Base-by-base conservation (phyloP, 148 eudicot species). In the Cornus florida region DNA sequence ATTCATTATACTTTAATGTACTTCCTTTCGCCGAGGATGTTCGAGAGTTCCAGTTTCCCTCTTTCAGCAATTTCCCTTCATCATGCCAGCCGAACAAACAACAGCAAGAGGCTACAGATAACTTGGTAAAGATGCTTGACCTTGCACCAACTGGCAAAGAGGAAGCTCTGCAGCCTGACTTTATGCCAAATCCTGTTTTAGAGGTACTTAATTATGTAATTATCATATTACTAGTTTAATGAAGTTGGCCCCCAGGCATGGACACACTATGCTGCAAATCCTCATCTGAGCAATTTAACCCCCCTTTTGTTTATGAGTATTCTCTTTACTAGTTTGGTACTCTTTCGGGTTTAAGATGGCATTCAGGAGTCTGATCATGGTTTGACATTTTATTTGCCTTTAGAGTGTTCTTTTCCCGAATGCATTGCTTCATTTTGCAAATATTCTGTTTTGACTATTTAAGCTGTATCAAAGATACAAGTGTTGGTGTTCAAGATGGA, bases 1-100 rank as follows among this genome's bases (percentile, higher is more conserved):
- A 94, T 94, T 94, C 98, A 43, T 90, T 94, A 69, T 94, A 94
- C 89, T 92, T 94, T 93, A 96, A 96, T 66, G 92, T 91, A 64
- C 97, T 96, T 75, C 98, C 98, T 66, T 96, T 94, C 82, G 94
- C 92, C 57, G 99, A 96, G 88, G 99, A 96, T 89, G 92, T 96
- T 13, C 84, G 99, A 53, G 99, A 96, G 87, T 96, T 92, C 79
- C 99, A 92, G 68, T 96, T 96, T 87, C 99, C 94, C 48, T 96
- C 98, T 77, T 94, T 96, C 77, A 87, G 86, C 84, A 92, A 85
- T 81, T 81, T 96, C 32, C 97, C 99, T 43, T 79, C 82, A 77
- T 82, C 93, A 78, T 79, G 84, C 89, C 97, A 87, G 86, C 99
- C 98, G 67, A 89, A 88, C 74, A 88, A 91, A 82, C 81, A 91